Evolutionary conservation across 345 rosid species (phyloP).

Genomic region (Bretschneidera sinensis): DNA sequence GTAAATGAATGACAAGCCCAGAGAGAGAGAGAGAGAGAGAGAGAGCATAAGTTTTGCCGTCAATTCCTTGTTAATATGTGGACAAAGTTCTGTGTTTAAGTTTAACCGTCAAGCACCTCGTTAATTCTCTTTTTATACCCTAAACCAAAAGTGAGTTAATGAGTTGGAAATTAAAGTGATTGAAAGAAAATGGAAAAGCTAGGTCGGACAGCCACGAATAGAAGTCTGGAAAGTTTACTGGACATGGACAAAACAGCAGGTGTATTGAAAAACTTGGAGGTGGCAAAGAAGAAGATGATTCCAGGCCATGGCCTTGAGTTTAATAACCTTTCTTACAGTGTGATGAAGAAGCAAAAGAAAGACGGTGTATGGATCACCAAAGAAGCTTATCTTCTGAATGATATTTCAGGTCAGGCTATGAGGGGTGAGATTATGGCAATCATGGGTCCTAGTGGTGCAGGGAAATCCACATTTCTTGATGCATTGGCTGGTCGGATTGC

Average conservation of each 20-base stretch:
- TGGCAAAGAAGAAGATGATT: constrained; percentile 20
- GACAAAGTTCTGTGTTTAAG: not conserved
- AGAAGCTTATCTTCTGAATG: constrained; percentile 60
- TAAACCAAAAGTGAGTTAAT: too few relatives aligned
- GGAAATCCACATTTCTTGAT: constrained; percentile 84
- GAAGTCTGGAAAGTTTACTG: constrained; percentile 44
- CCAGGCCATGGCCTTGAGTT: constrained; percentile 57
- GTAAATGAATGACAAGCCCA: constrained; percentile 24
- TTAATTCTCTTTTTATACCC: not conserved
- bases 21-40: not conserved
- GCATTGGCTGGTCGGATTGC: constrained; percentile 80
- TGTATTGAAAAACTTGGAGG: not conserved
- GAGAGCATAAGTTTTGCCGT: constrained; percentile 7
- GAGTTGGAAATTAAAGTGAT: not conserved
- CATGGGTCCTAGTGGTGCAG: constrained; percentile 88
- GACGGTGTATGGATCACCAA: constrained; percentile 46
- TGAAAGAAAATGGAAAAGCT: not conserved
- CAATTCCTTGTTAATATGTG: constrained; percentile 5
- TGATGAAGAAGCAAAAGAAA: constrained; percentile 52
- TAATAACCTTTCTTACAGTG: constrained; percentile 50
- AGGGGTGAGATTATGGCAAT: constrained; percentile 78
- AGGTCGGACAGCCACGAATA: constrained; percentile 10
- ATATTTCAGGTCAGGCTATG: constrained; percentile 64
- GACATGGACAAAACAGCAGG: constrained; percentile 33
- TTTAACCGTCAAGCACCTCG: not conserved